phyloP scores from a whole-genome alignment of 2,329 filamentous ascomycete genomes.

The Colletotrichum sp. region DNA sequence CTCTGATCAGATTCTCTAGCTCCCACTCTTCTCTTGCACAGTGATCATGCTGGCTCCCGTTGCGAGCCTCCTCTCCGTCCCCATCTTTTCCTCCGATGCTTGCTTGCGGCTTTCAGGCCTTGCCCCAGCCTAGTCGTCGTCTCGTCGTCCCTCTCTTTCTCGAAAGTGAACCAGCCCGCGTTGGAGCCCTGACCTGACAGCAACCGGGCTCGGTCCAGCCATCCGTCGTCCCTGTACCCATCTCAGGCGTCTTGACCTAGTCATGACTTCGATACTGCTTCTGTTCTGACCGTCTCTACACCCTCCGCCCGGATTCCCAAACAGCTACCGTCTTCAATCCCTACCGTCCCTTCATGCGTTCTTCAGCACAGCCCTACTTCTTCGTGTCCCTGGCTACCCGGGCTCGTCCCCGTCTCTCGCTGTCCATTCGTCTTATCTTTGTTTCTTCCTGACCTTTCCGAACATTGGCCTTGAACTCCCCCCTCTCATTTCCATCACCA shows the following conservation, averaged over 20 bases:
- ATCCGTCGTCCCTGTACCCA: constrained; percentile 10
- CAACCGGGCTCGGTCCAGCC: constrained; percentile 11
- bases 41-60: constrained; percentile 29
- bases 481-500: constrained; percentile 4
- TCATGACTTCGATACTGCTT: constrained; percentile 15
- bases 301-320: constrained; percentile 29
- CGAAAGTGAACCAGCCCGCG: not conserved
- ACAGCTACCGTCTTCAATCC: constrained; percentile 34
- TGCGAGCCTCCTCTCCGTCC: constrained; percentile 26
- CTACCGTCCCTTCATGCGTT: constrained; percentile 34
- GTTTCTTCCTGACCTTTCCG: constrained; percentile 24
- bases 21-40: constrained; percentile 20
- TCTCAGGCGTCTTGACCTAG: constrained; percentile 13
- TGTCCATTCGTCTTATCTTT: constrained; percentile 31
- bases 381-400: constrained; percentile 20
- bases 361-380: constrained; percentile 33
- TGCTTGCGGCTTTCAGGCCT: constrained; percentile 15
- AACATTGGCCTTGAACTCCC: constrained; percentile 9
- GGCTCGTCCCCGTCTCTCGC: constrained; percentile 18
- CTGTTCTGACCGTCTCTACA: constrained; percentile 20
- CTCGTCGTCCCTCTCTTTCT: not conserved
- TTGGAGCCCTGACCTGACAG: constrained; percentile 14
- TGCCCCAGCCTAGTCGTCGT: constrained; percentile 13
- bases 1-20: constrained; percentile 29
- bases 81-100: constrained; percentile 20